These are phyloP conservation scores for Gremmenia infestans DNA, from an alignment of 2,329 filamentous ascomycete species.

Conservation along the genomic window DNA sequence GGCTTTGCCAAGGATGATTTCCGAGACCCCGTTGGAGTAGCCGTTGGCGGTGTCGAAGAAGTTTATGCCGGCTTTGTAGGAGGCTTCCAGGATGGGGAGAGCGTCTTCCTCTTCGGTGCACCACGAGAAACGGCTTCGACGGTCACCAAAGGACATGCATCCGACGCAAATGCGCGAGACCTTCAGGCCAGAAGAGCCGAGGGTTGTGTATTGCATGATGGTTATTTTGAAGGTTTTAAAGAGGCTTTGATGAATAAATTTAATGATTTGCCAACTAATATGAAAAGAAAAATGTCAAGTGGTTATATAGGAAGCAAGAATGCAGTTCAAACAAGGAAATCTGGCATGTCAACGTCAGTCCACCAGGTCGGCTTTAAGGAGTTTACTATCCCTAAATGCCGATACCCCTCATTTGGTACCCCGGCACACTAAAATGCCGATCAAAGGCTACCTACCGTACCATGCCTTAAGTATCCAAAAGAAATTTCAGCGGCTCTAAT, in stretches of 20 bases:
- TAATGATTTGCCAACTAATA: too few relatives aligned
- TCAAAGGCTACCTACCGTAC: too few relatives aligned
- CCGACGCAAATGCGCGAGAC: slow-evolving; percentile 48
- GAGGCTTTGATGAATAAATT: background rate
- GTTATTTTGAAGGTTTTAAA: background rate
- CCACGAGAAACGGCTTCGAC: slow-evolving; percentile 9
- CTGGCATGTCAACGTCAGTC: too few relatives aligned
- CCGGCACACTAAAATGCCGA: too few relatives aligned
- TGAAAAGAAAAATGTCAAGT: too few relatives aligned
- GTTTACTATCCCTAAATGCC: too few relatives aligned
- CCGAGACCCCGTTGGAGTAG: slow-evolving; percentile 50
- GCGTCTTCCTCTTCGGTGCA: slow-evolving; percentile 29
- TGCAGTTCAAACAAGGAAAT: too few relatives aligned
- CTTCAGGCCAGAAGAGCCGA: slow-evolving; percentile 46
- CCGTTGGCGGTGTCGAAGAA: slow-evolving; percentile 43
- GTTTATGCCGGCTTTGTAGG: slow-evolving; percentile 46
- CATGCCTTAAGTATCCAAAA: too few relatives aligned
- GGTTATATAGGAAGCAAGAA: too few relatives aligned
- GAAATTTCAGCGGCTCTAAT: too few relatives aligned
- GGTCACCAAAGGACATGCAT: slow-evolving; percentile 44
- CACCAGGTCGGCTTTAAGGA: too few relatives aligned
- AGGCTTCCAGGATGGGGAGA: slow-evolving; percentile 48
- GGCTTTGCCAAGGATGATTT: slow-evolving; percentile 42
- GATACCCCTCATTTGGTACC: too few relatives aligned
- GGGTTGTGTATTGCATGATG: slow-evolving; percentile 17